phyloP scores from a whole-genome alignment of 2,329 filamentous ascomycete genomes.

The Lomentospora prolificans region DNA sequence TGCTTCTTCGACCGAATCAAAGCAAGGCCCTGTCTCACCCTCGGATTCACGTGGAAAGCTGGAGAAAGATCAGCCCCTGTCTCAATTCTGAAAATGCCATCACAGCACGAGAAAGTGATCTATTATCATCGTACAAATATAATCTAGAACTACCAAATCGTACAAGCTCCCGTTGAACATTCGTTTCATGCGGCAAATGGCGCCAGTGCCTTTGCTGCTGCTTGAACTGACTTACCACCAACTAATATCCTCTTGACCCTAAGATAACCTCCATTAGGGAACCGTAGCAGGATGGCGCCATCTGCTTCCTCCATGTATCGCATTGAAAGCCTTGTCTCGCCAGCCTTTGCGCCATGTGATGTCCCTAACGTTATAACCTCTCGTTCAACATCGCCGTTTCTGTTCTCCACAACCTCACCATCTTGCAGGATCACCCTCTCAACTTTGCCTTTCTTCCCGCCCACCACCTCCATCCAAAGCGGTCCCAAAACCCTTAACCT shows the following conservation, averaged over 20 bases:
- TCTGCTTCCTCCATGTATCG: not conserved
- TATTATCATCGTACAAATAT: no score
- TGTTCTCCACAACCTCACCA: not conserved
- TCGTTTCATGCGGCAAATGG: not conserved
- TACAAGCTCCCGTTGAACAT: not conserved
- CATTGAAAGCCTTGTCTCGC: not conserved
- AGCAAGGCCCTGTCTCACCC: no score
- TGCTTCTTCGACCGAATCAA: no score
- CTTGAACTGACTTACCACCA: not conserved
- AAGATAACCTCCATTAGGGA: not conserved
- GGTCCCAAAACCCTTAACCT: conserved; percentile 52
- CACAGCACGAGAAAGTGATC: no score
- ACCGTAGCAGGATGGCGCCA: not conserved
- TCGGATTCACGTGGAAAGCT: no score
- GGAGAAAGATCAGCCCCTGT: no score
- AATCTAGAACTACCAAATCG: no score
- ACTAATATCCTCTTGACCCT: conserved; percentile 1
- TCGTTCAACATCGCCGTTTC: not conserved
- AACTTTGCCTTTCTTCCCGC: not conserved
- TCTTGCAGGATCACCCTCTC: conserved; percentile 6
- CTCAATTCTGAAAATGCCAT: no score
- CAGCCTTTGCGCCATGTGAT: no score
- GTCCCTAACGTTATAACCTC: not conserved
- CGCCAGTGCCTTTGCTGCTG: not conserved
- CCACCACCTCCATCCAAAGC: conserved; percentile 46